phyloP scores from a whole-genome alignment of 805 yeast genomes.

The Hagleromyces aurorensis region DNA sequence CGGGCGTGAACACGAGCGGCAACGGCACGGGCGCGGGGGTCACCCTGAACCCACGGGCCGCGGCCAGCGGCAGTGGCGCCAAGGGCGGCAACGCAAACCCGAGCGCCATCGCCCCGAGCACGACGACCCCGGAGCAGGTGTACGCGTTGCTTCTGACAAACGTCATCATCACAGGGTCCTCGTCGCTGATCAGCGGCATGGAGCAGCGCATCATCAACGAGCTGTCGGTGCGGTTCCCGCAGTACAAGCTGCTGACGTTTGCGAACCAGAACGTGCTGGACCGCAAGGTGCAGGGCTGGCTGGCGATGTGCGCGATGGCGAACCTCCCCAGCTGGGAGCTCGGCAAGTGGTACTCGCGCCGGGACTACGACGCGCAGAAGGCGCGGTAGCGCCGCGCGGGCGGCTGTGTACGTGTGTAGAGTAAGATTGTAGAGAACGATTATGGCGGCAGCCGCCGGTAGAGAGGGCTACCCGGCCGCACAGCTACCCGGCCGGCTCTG shows the following conservation, averaged over 20 bases:
- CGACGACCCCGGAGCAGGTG: conserved; percentile 24
- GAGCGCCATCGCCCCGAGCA: conserved; percentile 4
- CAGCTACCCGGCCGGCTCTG: not conserved
- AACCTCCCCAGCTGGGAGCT: conserved; percentile 27
- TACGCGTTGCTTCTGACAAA: conserved; percentile 35
- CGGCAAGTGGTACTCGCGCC: conserved; percentile 23
- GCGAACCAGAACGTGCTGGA: conserved; percentile 71
- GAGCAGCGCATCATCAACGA: conserved; percentile 71
- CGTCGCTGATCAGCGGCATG: conserved; percentile 71
- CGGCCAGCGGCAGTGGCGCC: conserved; percentile 2
- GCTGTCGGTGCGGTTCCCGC: conserved; percentile 63
- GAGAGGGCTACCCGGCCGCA: no score
- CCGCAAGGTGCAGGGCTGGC: conserved; percentile 73
- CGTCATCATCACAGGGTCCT: conserved; percentile 76
- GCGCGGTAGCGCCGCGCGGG: not conserved
- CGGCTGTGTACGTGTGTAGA: not conserved
- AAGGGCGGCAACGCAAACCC: not conserved
- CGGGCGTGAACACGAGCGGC: conserved; percentile 8
- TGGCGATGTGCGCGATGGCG: conserved; percentile 50
- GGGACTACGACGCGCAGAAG: conserved; percentile 15
- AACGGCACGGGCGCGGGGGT: conserved; percentile 13
- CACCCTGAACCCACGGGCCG: conserved; percentile 5
- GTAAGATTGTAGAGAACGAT: no score
- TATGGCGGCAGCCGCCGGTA: no score
- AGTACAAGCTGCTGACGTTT: conserved; percentile 76